Conservation (phyloP, 805 yeast genomes). For the Blastobotrys americana region DNA sequence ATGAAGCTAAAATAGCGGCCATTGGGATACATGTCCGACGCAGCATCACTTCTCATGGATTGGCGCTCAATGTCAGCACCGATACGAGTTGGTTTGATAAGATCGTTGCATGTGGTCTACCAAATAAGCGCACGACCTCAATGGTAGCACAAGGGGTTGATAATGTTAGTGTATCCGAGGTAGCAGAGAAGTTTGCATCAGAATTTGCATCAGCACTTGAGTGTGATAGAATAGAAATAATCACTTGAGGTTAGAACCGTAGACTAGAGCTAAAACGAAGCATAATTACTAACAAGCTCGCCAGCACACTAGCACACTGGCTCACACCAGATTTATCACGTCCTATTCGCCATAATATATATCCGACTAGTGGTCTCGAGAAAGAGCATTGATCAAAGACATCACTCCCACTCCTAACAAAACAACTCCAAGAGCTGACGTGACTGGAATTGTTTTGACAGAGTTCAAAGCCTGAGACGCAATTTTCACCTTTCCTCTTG, state of each 20-base stretch:
- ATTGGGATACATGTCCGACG: slow-evolving; percentile 84
- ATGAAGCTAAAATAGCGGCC: slow-evolving; percentile 66
- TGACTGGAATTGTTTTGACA: slow-evolving; percentile 12
- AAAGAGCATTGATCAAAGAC: slow-evolving; percentile 12
- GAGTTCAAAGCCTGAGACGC: neutral
- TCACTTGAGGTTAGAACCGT: too few species aligned
- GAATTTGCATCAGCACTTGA: neutral
- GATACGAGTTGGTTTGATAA: slow-evolving; percentile 64
- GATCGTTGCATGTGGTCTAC: slow-evolving; percentile 81
- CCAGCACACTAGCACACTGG: too few species aligned
- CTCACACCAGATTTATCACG: too few species aligned
- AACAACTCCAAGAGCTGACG: slow-evolving; percentile 19
- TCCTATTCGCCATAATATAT: too few species aligned
- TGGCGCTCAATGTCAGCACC: slow-evolving; percentile 71
- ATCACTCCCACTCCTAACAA: slow-evolving; percentile 17
- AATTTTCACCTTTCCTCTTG: neutral
- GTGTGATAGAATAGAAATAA: neutral
- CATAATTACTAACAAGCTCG: too few species aligned
- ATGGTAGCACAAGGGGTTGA: slow-evolving; percentile 31
- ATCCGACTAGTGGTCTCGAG: slow-evolving; percentile 10
- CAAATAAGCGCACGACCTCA: slow-evolving; percentile 51
- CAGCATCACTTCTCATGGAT: slow-evolving; percentile 81
- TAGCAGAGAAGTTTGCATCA: slow-evolving; percentile 38
- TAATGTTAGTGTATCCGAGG: slow-evolving; percentile 28
- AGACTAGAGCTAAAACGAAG: too few species aligned